Evolutionary conservation across 257 asterid genomes (phyloP).

Genomic region (Handroanthus guayacan): DNA sequence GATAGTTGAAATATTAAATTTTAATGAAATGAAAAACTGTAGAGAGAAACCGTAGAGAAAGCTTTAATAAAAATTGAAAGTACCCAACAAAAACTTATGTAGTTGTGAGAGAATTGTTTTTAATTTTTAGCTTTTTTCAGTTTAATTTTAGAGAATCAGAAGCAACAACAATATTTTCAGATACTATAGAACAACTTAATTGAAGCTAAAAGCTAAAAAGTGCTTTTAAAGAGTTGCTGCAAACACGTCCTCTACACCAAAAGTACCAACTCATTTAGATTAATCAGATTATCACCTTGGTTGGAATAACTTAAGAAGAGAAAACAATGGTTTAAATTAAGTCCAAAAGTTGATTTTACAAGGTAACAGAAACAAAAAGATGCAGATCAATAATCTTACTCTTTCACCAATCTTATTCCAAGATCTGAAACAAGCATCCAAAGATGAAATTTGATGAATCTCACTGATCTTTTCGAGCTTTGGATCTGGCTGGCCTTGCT

Average conservation of each 20-base stretch:
- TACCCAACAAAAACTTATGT: too few relatives aligned
- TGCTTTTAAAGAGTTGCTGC: too few relatives aligned
- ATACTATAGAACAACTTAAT: too few relatives aligned
- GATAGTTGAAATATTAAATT: neutral
- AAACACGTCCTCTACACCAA: neutral
- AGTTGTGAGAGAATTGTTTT: too few relatives aligned
- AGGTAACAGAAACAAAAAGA: conserved; percentile 30
- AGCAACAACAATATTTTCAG: too few relatives aligned
- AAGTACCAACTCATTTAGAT: neutral
- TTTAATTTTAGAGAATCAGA: too few relatives aligned
- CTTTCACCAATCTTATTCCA: conserved; percentile 13
- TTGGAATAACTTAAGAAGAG: neutral
- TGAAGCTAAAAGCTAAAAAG: too few relatives aligned
- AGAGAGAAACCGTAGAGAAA: too few relatives aligned
- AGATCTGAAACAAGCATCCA: conserved; percentile 19
- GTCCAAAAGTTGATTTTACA: conserved; percentile 10
- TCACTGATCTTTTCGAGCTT: conserved; percentile 75
- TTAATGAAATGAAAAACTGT: neutral
- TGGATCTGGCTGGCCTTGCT: conserved; percentile 61
- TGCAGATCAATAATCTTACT: conserved; percentile 13
- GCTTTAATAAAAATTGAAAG: too few relatives aligned
- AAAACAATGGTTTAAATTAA: neutral
- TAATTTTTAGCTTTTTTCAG: too few relatives aligned
- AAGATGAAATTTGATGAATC: conserved; percentile 34
- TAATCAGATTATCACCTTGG: neutral